Evolutionary conservation across 2,329 filamentous ascomycete species (phyloP), one percentile per base, ranked within the genome.

Genomic region (Akanthomyces dipterigenus): DNA sequence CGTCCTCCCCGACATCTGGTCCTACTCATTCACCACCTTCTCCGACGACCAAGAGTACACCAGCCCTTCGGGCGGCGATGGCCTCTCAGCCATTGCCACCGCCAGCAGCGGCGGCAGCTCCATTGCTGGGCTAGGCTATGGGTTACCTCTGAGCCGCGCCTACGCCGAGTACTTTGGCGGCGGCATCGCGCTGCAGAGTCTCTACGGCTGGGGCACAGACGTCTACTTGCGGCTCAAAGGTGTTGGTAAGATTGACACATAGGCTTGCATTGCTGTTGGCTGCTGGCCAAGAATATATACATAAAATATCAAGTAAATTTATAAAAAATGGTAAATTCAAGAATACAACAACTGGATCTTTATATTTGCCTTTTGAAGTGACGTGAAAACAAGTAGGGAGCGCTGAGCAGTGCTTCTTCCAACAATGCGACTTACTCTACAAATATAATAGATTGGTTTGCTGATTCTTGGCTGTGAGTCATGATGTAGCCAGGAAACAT

Each of bases 121-220:
- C 49, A 96, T 99, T 63, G 95, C 95, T 0, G 95, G 95, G 0
- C 75, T 99, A 54, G 95, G 95, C 1, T 99, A 99, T 72, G 95
- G 95, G 0, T 72, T 99, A 64, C 95, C 95, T 1, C 76, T 99
- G 24, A 92, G 92, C 58, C 83, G 95, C 64, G 93, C 95, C 0
- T 99, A 99, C 71, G 95, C 95, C 0, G 93, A 99, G 77, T 99
- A 98, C 70, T 99, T 99, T 78, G 95, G 95, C 2, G 95, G 95
- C 0, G 93, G 93, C 3, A 95, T 99, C 62, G 88, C 88, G 5
- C 88, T 99, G n/a, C 93, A 99, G 80, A 97, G 91, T 72, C 76
- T 98, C 51, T 95, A 91, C 78, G 93, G 95, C 4, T 99, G 95
- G 95, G 95, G 85, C 4, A 86, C 84, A 6, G 86, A 89, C 69